Conservation (phyloP, 2,329 filamentous ascomycete genomes). For the Coniella vitis region DNA sequence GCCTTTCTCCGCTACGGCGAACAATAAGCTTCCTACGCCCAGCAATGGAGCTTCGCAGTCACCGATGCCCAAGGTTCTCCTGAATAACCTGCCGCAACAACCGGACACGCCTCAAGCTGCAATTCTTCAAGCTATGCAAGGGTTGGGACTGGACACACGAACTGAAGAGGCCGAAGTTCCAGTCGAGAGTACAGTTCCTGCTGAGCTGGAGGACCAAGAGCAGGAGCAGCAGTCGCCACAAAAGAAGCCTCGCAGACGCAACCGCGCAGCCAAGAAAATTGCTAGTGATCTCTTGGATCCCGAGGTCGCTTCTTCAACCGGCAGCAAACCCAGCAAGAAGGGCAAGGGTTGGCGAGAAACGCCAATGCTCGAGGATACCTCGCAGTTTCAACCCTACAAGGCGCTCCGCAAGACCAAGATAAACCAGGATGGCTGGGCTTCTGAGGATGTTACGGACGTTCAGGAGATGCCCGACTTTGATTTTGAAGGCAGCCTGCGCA, state of each 20-base stretch:
- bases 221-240: slow-evolving; percentile 17
- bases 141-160: slow-evolving; percentile 18
- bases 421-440: slow-evolving; percentile 76
- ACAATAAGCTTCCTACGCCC: background rate
- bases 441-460: slow-evolving; percentile 90
- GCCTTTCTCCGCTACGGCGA: slow-evolving; percentile 9
- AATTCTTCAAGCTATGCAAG: slow-evolving; percentile 19
- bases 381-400: slow-evolving; percentile 56
- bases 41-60: slow-evolving; percentile 6
- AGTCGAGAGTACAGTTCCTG: slow-evolving; percentile 18
- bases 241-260: slow-evolving; percentile 25
- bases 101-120: slow-evolving; percentile 17
- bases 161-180: slow-evolving; percentile 17
- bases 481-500: slow-evolving; percentile 80
- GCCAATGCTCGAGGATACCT: slow-evolving; percentile 51
- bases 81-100: slow-evolving; percentile 9
- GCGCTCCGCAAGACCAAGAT: slow-evolving; percentile 52
- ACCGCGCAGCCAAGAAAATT: slow-evolving; percentile 24
- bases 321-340: slow-evolving; percentile 21
- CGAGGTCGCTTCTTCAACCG: slow-evolving; percentile 18
- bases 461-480: slow-evolving; percentile 93
- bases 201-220: slow-evolving; percentile 15
- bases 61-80: slow-evolving; percentile 6
- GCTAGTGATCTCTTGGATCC: slow-evolving; percentile 23
- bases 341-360: slow-evolving; percentile 55